These are phyloP conservation scores for Melampsora americana DNA, from an alignment of 1,284 basidiomycete genomes.

Conservation along the genomic window DNA sequence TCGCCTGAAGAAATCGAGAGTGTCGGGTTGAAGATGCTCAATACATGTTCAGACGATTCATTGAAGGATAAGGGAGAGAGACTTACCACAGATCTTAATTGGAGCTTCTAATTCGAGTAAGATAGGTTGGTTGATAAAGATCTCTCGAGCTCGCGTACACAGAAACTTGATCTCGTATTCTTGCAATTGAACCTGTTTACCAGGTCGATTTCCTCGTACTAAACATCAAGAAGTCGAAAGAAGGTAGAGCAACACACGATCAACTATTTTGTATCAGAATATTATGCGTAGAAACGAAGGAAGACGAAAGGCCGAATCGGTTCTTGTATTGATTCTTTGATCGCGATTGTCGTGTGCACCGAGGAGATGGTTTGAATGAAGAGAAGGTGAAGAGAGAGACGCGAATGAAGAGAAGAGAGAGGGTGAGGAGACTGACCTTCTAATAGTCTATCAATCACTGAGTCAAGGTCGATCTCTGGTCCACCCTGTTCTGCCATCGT, in stretches of 20 bases:
- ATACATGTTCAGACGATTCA: background rate
- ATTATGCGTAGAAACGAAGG: background rate
- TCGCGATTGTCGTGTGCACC: background rate
- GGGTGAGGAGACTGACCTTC: constrained; percentile 78
- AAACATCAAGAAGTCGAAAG: constrained; percentile 34
- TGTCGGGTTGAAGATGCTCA: constrained; percentile 12
- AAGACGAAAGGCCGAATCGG: too few species aligned
- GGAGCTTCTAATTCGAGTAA: constrained; percentile 88
- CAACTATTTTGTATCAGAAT: background rate
- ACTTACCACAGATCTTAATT: constrained; percentile 93
- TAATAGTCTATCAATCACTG: constrained; percentile 91
- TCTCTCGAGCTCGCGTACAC: constrained; percentile 89
- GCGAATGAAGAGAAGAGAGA: constrained; percentile 1
- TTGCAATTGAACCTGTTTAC: constrained; percentile 86
- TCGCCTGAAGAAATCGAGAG: constrained; percentile 63
- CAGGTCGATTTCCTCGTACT: constrained; percentile 90
- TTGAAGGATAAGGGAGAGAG: background rate
- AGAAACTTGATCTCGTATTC: constrained; percentile 96
- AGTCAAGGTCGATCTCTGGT: constrained; percentile 88
- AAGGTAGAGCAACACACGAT: background rate
- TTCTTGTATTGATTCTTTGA: too few species aligned
- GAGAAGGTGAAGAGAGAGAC: background rate
- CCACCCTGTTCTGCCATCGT: constrained; percentile 46
- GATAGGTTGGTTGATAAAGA: constrained; percentile 94
- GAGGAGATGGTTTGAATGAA: background rate